phyloP scores from a whole-genome alignment of 768 basidiomycete genomes.

The Gymnopilus junonius region DNA sequence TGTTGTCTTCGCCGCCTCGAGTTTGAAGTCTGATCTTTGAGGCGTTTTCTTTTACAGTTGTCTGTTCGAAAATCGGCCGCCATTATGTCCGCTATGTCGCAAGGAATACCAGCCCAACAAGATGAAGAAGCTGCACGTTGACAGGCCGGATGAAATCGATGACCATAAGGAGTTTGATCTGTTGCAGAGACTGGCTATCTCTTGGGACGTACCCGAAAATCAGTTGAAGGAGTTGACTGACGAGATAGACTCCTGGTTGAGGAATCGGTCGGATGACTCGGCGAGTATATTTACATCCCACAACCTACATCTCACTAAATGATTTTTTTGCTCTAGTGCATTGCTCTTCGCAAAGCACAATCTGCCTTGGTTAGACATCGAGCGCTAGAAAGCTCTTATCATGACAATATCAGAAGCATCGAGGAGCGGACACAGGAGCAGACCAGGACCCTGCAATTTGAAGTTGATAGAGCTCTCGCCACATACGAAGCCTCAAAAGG shows the following conservation, averaged over 20 bases:
- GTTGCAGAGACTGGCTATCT: conserved; percentile 38
- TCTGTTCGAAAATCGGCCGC: conserved; percentile 52
- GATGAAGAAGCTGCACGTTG: conserved; percentile 72
- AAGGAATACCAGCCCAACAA: conserved; percentile 59
- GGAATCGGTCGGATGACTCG: conserved; percentile 40
- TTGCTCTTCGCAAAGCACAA: conserved; percentile 21
- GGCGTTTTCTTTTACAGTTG: conserved; percentile 45
- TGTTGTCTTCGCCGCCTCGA: not conserved
- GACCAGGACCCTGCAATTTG: not conserved
- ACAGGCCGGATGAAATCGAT: conserved; percentile 42
- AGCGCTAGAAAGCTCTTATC: not conserved
- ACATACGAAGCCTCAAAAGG: not conserved
- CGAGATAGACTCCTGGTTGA: conserved; percentile 59
- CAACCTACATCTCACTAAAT: not conserved
- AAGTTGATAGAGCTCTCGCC: not conserved
- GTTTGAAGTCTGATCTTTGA: not conserved
- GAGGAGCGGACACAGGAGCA: not conserved
- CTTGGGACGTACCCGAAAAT: conserved; percentile 45
- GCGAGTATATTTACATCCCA: conserved; percentile 35
- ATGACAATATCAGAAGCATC: not conserved
- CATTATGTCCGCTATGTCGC: conserved; percentile 69
- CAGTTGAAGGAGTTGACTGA: conserved; percentile 40
- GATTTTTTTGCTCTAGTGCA: conserved; percentile 12
- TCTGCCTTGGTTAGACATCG: conserved; percentile 12
- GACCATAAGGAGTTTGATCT: conserved; percentile 41